Base-by-base conservation (phyloP, 2,329 filamentous ascomycete genomes). In the Bipolaris bicolor region DNA sequence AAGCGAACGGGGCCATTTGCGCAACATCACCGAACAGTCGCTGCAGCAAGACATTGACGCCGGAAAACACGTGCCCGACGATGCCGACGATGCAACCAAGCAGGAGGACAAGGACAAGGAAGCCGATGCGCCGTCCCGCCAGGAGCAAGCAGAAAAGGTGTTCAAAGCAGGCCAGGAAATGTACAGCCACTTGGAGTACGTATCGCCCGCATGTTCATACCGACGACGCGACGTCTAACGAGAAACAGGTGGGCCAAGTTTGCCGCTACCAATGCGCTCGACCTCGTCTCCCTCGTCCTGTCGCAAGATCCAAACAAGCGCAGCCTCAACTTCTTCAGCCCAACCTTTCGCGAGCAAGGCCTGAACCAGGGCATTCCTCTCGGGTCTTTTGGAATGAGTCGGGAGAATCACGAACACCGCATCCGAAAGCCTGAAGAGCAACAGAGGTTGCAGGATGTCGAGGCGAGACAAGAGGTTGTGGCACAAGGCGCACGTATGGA, bases 1-100 rank as follows among this genome's bases (percentile, higher is more conserved):
- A 65, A 77, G 81, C 41, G 88, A 96, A 69, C 88, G 90, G 58
- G 91, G 91, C 13, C 90, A 91, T 22, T 96, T 98, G 73, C 88
- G 91, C 57, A 83, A 88, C 66, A 82, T 98, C 62, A 91, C 87
- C 48, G 90, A 96, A 75, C 83, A 87, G 49, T 84, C 86, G 41
- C 79, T 98, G 36, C 84, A 83, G 48, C 84, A 88, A 34, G 88
- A 95, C 68, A 88, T 95, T 49, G 78, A 80, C 15, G 60, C 67
- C 40, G 75, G 79, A 24, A 75, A 69, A 53, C 77, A 80, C 46
- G 77, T 70, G 22, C 62, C 74, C 16, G 78, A 79, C 37, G 77
- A 76, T 7, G 75, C 76, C 15, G 64, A 69, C 37, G 77, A 78
- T 29, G 80, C 79, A 29, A 79, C 82, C 3, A 76, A 79, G 10